Percentiles rank a stretch among this genome's conserved stretches.
These are phyloP conservation scores for Porcisia hertigi DNA, from an alignment of 208 protist genomes.

Conservation along the genomic window DNA sequence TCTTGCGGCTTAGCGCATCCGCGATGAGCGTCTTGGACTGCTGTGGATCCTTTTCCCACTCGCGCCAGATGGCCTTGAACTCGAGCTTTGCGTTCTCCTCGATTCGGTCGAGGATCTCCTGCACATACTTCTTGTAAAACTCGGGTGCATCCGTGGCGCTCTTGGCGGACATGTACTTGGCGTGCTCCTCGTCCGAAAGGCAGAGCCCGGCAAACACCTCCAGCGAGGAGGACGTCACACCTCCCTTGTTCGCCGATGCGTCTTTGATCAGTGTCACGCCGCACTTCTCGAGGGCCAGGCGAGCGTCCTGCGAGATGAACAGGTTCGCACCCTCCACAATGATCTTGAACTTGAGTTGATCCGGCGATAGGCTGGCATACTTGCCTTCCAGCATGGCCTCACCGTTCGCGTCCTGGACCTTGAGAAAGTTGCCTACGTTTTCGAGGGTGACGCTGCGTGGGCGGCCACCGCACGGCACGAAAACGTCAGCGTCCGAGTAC, in stretches of 20 bases:
- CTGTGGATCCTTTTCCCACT: constrained; percentile 53
- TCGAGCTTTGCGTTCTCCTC: constrained; percentile 88
- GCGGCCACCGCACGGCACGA: constrained; percentile 96
- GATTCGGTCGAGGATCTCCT: constrained; percentile 87
- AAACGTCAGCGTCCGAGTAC: constrained; percentile 90
- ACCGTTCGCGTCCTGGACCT: constrained; percentile 58
- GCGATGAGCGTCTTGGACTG: constrained; percentile 76
- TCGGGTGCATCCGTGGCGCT: constrained; percentile 61
- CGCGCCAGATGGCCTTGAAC: constrained; percentile 91
- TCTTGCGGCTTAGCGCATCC: constrained; percentile 89
- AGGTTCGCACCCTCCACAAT: constrained; percentile 98
- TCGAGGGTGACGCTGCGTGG: constrained; percentile 92
- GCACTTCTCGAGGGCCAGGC: constrained; percentile 88
- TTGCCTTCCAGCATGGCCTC: constrained; percentile 71
- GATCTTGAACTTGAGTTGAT: constrained; percentile 89
- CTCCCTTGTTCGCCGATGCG: constrained; percentile 96
- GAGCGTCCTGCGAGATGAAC: constrained; percentile 95
- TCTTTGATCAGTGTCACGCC: constrained; percentile 92
- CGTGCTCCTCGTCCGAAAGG: constrained; percentile 93
- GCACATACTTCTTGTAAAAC: constrained; percentile 93
- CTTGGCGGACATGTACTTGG: constrained; percentile 88
- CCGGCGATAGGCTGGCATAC: constrained; percentile 39
- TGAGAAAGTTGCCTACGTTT: constrained; percentile 91
- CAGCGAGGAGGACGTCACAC: constrained; percentile 97
- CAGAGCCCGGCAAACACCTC: constrained; percentile 95